Conservation (phyloP, 106 monocot species). For the Acorus gramineus region DNA sequence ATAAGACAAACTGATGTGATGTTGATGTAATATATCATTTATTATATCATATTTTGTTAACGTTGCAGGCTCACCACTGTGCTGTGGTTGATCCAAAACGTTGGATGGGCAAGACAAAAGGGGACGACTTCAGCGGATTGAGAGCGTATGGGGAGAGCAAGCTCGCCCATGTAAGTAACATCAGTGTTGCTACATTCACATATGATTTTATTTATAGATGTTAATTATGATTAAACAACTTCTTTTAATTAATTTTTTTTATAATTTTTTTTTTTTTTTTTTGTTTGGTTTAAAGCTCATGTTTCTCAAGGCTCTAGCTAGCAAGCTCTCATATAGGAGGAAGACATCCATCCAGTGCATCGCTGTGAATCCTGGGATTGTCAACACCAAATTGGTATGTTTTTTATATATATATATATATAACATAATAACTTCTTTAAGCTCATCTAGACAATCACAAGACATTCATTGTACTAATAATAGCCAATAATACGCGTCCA, state of each 20-base stretch:
- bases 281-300: conserved; percentile 1
- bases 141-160: conserved; percentile 14
- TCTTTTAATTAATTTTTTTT: too few relatives aligned
- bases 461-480: too few relatives aligned
- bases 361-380: conserved; percentile 11
- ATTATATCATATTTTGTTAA: too few relatives aligned
- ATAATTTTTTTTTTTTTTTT: background rate
- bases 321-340: conserved; percentile 2
- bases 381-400: conserved; percentile 12
- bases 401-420: background rate
- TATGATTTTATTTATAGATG: too few relatives aligned
- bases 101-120: conserved; percentile 5
- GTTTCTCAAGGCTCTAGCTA: conserved; percentile 11
- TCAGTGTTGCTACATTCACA: too few relatives aligned
- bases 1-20: too few relatives aligned
- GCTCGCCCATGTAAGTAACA: conserved; percentile 7
- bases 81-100: background rate
- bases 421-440: background rate
- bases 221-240: too few relatives aligned
- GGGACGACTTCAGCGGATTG: background rate
- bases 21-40: too few relatives aligned
- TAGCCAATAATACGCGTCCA: too few relatives aligned
- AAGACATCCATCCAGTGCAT: conserved; percentile 10
- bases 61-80: conserved; percentile 13
- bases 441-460: too few relatives aligned